Conservation (phyloP, 2,329 filamentous ascomycete genomes). For the Aspergillus intermedius region DNA sequence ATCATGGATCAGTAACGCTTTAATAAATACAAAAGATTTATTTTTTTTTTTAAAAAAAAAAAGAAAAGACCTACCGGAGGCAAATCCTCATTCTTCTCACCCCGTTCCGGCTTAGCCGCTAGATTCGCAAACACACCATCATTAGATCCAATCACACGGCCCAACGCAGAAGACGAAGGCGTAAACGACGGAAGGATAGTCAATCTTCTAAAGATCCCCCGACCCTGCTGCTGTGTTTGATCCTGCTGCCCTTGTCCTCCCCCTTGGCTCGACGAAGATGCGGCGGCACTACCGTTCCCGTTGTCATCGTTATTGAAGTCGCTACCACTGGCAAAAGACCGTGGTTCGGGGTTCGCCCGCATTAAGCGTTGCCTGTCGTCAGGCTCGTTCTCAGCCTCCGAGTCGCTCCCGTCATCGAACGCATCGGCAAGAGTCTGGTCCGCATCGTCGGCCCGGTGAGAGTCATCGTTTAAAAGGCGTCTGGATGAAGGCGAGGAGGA, state of each 20-base stretch:
- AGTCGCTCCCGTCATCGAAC: slow-evolving; percentile 75
- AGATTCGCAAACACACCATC: slow-evolving; percentile 97
- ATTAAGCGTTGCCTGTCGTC: slow-evolving; percentile 85
- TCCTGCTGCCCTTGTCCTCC: background rate
- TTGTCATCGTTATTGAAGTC: slow-evolving; percentile 19
- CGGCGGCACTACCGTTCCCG: slow-evolving; percentile 11
- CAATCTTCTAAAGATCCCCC: slow-evolving; percentile 36
- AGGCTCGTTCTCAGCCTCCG: slow-evolving; percentile 61
- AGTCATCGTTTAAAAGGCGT: slow-evolving; percentile 49
- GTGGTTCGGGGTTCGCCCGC: slow-evolving; percentile 50
- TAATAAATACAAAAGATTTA: background rate
- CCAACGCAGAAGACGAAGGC: slow-evolving; percentile 30
- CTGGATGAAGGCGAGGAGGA: slow-evolving; percentile 59
- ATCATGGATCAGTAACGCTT: slow-evolving; percentile 30
- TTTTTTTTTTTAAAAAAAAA: too few relatives aligned
- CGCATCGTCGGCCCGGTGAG: slow-evolving; percentile 47
- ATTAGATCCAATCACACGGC: slow-evolving; percentile 63
- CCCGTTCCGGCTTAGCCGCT: slow-evolving; percentile 78
- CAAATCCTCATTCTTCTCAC: slow-evolving; percentile 77
- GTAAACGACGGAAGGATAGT: slow-evolving; percentile 51
- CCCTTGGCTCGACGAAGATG: slow-evolving; percentile 20
- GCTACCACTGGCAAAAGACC: slow-evolving; percentile 23
- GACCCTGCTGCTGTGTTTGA: slow-evolving; percentile 8
- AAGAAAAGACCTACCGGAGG: slow-evolving; percentile 66
- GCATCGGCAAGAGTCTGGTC: slow-evolving; percentile 84